Conservation (phyloP, 2,329 filamentous ascomycete genomes). For the Ambrosiella beaveri region DNA sequence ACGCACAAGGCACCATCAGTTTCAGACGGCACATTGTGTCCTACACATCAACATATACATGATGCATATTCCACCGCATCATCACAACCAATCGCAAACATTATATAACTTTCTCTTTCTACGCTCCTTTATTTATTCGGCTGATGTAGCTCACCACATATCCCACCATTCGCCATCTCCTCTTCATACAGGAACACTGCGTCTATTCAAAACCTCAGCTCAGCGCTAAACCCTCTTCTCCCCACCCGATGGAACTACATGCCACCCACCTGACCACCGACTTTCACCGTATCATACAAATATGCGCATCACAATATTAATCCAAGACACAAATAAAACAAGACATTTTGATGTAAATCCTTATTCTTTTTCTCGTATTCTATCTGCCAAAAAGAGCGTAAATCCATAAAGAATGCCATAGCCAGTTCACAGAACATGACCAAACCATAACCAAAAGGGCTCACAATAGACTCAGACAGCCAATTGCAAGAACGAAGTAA, state of each 20-base stretch:
- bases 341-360: not conserved
- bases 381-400: not conserved
- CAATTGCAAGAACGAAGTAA: not conserved
- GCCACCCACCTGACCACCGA: too few species aligned
- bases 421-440: conserved; percentile 8
- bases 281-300: too few species aligned
- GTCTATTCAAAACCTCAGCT: not conserved
- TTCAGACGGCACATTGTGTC: too few species aligned
- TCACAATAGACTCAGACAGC: not conserved
- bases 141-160: not conserved
- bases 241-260: too few species aligned
- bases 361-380: not conserved
- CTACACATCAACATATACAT: too few species aligned
- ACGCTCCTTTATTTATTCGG: too few species aligned
- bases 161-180: not conserved
- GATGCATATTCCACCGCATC: too few species aligned
- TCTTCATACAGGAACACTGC: not conserved
- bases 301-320: too few species aligned
- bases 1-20: too few species aligned
- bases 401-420: not conserved
- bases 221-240: not conserved
- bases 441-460: not conserved
- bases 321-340: not conserved
- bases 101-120: too few species aligned
- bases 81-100: too few species aligned